These are phyloP conservation scores for Geosiphon pyriformis DNA, from an alignment of 192 early-diverging fungal species.

Conservation along the genomic window DNA sequence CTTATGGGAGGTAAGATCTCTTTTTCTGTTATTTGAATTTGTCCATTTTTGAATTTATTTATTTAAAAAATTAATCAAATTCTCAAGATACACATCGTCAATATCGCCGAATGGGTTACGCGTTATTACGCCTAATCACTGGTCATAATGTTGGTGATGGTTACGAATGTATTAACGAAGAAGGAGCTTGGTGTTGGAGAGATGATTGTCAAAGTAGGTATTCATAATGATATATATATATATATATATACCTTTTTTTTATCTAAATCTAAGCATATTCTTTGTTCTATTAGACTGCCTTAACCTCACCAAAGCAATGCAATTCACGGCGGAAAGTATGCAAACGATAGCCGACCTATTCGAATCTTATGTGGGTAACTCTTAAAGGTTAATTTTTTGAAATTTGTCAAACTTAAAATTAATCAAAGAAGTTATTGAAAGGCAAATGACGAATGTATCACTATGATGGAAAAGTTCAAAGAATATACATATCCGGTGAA, in stretches of 20 bases:
- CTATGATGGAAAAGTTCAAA: slow-evolving; percentile 35
- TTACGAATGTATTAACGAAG: slow-evolving; percentile 33
- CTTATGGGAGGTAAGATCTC: slow-evolving; percentile 27
- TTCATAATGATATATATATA: neutral
- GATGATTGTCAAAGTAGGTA: slow-evolving; percentile 36
- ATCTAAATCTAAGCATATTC: neutral
- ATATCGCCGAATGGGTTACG: slow-evolving; percentile 33
- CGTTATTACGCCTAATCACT: slow-evolving; percentile 33
- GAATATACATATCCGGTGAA: slow-evolving; percentile 32
- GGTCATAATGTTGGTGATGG: slow-evolving; percentile 31
- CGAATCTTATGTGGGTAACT: slow-evolving; percentile 25
- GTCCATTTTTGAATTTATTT: no score
- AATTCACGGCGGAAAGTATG: slow-evolving; percentile 36
- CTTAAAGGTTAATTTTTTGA: neutral
- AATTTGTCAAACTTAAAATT: neutral
- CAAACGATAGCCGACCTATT: slow-evolving; percentile 35
- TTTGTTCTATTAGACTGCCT: slow-evolving; percentile 29
- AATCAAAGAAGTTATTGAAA: neutral
- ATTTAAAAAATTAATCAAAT: neutral
- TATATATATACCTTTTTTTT: neutral
- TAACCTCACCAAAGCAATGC: slow-evolving; percentile 39
- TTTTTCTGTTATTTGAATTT: neutral
- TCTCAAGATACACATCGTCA: slow-evolving; percentile 35
- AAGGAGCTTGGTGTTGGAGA: slow-evolving; percentile 42
- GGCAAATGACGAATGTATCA: slow-evolving; percentile 28